These are phyloP conservation scores for Boletellus dicymbophilus DNA, from an alignment of 1,284 basidiomycete species.

Conservation along the genomic window DNA sequence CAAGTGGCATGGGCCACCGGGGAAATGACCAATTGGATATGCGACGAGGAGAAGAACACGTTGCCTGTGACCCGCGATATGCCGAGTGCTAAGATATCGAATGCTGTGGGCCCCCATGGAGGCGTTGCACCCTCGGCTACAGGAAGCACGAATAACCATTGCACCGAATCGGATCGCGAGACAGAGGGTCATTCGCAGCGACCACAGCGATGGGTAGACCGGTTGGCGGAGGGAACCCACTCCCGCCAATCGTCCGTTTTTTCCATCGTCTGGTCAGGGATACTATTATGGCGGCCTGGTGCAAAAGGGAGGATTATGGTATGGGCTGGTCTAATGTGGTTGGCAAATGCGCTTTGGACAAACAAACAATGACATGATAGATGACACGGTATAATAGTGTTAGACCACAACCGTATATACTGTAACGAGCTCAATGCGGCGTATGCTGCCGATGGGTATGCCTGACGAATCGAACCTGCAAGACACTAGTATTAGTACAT, in stretches of 20 bases:
- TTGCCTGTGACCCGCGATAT: conserved; percentile 31
- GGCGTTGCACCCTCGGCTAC: conserved; percentile 13
- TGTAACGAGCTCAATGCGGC: too few relatives aligned
- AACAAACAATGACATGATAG: conserved; percentile 33
- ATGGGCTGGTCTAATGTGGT: conserved; percentile 50
- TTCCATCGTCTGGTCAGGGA: conserved; percentile 33
- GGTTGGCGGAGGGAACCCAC: conserved; percentile 44
- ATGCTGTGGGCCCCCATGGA: not conserved
- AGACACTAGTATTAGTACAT: not conserved
- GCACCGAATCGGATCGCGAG: conserved; percentile 29
- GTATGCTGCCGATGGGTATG: too few relatives aligned
- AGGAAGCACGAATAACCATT: conserved; percentile 2
- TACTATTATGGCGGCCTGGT: conserved; percentile 24
- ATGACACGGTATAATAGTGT: too few relatives aligned
- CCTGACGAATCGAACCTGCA: conserved; percentile 8
- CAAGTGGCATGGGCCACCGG: conserved; percentile 76
- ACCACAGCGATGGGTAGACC: conserved; percentile 53
- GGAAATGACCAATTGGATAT: conserved; percentile 72
- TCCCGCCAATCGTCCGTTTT: conserved; percentile 26
- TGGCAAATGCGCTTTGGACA: conserved; percentile 57
- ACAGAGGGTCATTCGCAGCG: conserved; percentile 36
- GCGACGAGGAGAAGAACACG: conserved; percentile 40
- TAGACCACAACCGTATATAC: too few relatives aligned
- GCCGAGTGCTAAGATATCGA: not conserved
- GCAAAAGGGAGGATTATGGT: conserved; percentile 38